Evolutionary conservation across 441 rosid species (phyloP), one percentile per base, ranked within the genome.

Genomic region (Gossypium davidsonii): DNA sequence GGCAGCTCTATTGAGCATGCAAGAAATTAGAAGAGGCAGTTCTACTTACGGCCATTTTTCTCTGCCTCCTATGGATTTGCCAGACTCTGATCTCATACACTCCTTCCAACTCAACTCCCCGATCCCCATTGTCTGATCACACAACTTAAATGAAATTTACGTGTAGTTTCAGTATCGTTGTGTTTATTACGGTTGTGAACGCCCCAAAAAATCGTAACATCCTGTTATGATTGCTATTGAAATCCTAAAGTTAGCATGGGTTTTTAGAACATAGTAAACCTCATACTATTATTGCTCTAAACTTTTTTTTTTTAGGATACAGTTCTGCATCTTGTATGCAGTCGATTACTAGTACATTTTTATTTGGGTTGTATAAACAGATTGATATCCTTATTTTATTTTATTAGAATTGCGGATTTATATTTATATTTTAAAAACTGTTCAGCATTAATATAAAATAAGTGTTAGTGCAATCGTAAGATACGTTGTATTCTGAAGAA

Each of bases 1-100:
- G 2, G 95, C 87, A 6, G 98, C 97, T 2, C 72, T 91, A 63
- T 26, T 82, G 85, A 89, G 83, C 3, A 89, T 93, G 95, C 83
- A 82, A 67, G 93, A 93, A 75, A 91, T 89, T 70, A 85, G 97
- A 80, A 86, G 86, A 64, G 87, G 87, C 17, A 91, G 98, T 73
- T 92, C 96, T 2, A 91, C 94, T 57, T 77, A 84, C 63, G 60
- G 87, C 25, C 84, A 74, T 12, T 87, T 84, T 75, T 93, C 95
- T 20, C 79, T 91, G 71, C 92, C 98, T 62, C 98, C 97, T 25
- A 78, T 91, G 21, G 83, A 84, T 44, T 57, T 91, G 25, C 80
- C 91, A 0, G 97, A 89, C 11, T 74, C 89, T 52, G 88, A 88
- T 56, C 51, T 87, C 23, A 60, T 84, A 65, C 88, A 65, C 3